Percentiles rank a stretch among this genome's conserved stretches.
phyloP scores from a whole-genome alignment of 1,139 yeast genomes.

The Taphrina flavorubra region DNA sequence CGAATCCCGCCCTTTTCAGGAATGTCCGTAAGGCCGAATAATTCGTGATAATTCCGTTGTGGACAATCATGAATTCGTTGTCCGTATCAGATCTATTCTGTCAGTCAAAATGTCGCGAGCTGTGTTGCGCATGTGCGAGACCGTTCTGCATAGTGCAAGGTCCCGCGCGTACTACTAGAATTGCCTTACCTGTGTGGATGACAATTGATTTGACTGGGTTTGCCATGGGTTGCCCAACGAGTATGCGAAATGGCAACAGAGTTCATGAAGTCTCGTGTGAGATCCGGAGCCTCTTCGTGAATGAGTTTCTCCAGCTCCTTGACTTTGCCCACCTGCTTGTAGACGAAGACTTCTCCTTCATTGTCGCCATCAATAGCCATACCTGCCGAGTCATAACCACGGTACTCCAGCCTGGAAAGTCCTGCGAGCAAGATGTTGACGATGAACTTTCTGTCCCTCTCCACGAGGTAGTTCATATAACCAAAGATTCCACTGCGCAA shows the following conservation, averaged over 20 bases:
- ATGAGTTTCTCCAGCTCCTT: slow-evolving; percentile 75
- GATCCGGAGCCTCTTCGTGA: slow-evolving; percentile 54
- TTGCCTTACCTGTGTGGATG: slow-evolving; percentile 72
- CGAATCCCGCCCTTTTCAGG: slow-evolving; percentile 75
- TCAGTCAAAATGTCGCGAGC: background rate
- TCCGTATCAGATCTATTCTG: slow-evolving; percentile 69
- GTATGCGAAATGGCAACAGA: slow-evolving; percentile 99
- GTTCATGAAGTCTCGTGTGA: slow-evolving; percentile 72
- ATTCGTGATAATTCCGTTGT: slow-evolving; percentile 97
- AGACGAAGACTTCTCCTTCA: slow-evolving; percentile 63
- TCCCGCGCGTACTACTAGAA: too few species aligned
- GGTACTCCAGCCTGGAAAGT: slow-evolving; percentile 88
- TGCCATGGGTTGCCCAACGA: slow-evolving; percentile 99
- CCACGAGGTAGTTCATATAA: slow-evolving; percentile 92
- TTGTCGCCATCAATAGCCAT: slow-evolving; percentile 90
- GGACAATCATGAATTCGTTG: slow-evolving; percentile 89
- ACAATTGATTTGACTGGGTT: slow-evolving; percentile 81
- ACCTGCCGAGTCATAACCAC: slow-evolving; percentile 98
- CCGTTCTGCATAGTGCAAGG: too few species aligned
- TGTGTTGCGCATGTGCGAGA: background rate
- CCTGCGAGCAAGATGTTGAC: slow-evolving; percentile 85
- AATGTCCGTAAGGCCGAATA: slow-evolving; percentile 87
- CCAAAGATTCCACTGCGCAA: slow-evolving; percentile 93
- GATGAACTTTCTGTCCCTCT: slow-evolving; percentile 89
- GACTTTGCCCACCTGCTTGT: slow-evolving; percentile 92